phyloP scores from a whole-genome alignment of 441 rosid species.

The Mallotus repandus region DNA sequence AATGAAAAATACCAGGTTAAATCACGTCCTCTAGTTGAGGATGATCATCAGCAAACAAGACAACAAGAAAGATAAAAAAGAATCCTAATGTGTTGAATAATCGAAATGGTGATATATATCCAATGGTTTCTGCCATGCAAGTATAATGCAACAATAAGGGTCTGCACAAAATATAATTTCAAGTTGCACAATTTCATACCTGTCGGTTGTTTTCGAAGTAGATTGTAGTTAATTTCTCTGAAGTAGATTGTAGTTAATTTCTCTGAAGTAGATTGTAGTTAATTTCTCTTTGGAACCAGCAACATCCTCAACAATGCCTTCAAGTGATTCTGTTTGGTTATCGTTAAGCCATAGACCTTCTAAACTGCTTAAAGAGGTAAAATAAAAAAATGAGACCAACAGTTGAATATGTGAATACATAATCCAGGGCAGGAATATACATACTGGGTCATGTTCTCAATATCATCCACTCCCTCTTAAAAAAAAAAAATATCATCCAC shows the following conservation, averaged over 20 bases:
- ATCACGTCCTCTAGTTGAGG: background rate
- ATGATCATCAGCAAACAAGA: background rate
- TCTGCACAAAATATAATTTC: background rate
- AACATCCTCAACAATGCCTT: slow-evolving; percentile 63
- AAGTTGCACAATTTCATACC: slow-evolving; percentile 40
- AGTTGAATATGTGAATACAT: background rate
- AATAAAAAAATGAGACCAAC: slow-evolving; percentile 18
- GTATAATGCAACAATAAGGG: slow-evolving; percentile 5
- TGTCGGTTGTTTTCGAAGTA: slow-evolving; percentile 64
- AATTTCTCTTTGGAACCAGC: slow-evolving; percentile 75
- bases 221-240: slow-evolving; percentile 66
- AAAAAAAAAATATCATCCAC: slow-evolving; percentile 77
- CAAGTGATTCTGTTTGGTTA: slow-evolving; percentile 86
- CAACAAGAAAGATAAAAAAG: slow-evolving; percentile 1
- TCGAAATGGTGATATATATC: background rate
- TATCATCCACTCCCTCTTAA: slow-evolving; percentile 70
- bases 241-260: slow-evolving; percentile 54
- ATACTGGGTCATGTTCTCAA: slow-evolving; percentile 71
- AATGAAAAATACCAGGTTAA: background rate
- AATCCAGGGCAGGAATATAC: background rate
- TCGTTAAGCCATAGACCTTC: slow-evolving; percentile 97
- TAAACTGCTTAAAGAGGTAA: slow-evolving; percentile 49
- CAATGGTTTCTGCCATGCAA: slow-evolving; percentile 11
- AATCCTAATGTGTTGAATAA: background rate
- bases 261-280: slow-evolving; percentile 48